A percentile compares a stretch with the other conserved stretches of the same genome.
Conservation (phyloP, 2,329 filamentous ascomycete species). For the Cladosporium halotolerans region DNA sequence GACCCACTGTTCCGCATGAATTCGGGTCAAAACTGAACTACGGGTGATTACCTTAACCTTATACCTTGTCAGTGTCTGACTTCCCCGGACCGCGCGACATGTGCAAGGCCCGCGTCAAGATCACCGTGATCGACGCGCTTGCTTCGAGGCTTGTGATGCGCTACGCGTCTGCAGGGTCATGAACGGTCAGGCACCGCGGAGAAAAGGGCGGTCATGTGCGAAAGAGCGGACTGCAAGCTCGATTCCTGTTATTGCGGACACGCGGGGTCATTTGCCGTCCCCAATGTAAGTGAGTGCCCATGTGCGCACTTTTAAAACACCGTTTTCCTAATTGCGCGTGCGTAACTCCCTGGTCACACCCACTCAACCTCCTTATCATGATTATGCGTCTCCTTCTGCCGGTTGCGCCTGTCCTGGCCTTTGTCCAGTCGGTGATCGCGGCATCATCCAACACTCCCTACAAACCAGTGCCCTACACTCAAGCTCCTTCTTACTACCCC, state of each 20-base stretch:
- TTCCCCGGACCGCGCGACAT: background rate
- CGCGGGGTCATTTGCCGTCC: background rate
- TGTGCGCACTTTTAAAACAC: background rate
- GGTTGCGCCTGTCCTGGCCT: background rate
- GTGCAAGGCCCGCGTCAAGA: conserved; percentile 2
- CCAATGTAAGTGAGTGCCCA: no score
- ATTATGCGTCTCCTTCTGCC: background rate
- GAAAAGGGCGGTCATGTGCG: background rate
- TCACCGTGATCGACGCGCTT: conserved; percentile 5
- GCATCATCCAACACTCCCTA: background rate
- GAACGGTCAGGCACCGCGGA: background rate
- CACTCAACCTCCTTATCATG: background rate
- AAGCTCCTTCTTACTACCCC: conserved; percentile 9
- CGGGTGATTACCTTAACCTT: background rate
- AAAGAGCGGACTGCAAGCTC: background rate
- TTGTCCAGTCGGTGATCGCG: background rate
- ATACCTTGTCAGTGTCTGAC: background rate
- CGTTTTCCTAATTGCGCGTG: background rate
- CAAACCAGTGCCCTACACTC: conserved; percentile 2
- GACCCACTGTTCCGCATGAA: no score
- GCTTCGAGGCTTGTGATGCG: background rate
- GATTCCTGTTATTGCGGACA: background rate
- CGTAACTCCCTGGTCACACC: background rate
- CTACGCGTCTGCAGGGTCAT: background rate
- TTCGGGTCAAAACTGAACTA: no score